phyloP scores from a whole-genome alignment of 345 rosid species.

The Raphanus raphanistrum region DNA sequence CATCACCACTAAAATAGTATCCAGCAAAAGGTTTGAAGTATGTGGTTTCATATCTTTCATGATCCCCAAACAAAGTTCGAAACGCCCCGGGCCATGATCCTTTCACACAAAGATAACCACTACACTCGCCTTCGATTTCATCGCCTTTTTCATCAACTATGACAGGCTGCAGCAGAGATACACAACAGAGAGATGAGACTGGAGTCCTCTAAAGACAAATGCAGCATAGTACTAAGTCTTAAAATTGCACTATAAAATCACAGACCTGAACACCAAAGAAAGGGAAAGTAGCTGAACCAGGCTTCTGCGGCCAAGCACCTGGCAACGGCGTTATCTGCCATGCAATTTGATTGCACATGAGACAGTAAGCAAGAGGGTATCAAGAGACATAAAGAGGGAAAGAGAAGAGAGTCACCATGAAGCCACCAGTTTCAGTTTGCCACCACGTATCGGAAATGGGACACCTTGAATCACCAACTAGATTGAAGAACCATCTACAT shows the following conservation, averaged over 20 bases:
- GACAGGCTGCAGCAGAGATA: conserved; percentile 54
- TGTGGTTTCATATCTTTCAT: conserved; percentile 95
- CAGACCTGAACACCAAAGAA: conserved; percentile 98
- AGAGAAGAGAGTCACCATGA: conserved; percentile 59
- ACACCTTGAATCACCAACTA: conserved; percentile 85
- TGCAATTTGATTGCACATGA: conserved; percentile 22
- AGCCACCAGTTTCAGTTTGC: conserved; percentile 99
- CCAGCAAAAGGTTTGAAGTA: conserved; percentile 97
- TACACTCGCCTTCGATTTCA: conserved; percentile 94
- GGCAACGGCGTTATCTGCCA: conserved; percentile 93
- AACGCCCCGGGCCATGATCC: conserved; percentile 98
- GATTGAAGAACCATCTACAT: conserved; percentile 89
- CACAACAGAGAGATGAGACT: conserved; percentile 10
- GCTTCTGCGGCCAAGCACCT: conserved; percentile 99
- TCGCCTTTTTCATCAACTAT: conserved; percentile 95
- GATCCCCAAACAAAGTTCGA: conserved; percentile 95
- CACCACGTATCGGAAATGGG: conserved; percentile 99
- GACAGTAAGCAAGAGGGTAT: conserved; percentile 10
- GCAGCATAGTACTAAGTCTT: not conserved
- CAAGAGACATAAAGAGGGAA: not conserved
- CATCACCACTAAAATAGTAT: conserved; percentile 93
- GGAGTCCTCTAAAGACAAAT: not conserved
- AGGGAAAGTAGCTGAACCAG: conserved; percentile 99
- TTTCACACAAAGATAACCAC: conserved; percentile 88
- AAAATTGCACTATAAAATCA: conserved; percentile 15